phyloP scores from a whole-genome alignment of 257 asterid genomes.

The Penstemon barbatus region DNA sequence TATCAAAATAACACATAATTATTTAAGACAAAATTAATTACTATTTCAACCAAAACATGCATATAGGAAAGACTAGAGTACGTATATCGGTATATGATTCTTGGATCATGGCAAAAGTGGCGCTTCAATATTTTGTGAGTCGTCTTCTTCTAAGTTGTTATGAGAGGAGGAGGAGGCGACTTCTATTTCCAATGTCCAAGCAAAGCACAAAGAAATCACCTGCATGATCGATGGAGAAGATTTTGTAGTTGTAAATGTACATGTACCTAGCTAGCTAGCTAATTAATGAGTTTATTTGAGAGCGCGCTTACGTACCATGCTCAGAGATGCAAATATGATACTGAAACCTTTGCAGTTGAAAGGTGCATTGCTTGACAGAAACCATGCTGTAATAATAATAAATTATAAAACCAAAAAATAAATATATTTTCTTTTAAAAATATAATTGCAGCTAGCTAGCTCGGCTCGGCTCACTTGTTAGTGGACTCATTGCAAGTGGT shows the following conservation, averaged over 20 bases:
- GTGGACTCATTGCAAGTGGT: conserved; percentile 87
- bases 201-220: conserved; percentile 62
- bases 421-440: neutral
- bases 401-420: conserved; percentile 15
- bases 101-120: conserved; percentile 56
- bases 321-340: conserved; percentile 70
- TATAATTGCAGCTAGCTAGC: conserved; percentile 25
- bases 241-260: too few relatives aligned
- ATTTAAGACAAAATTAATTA: neutral
- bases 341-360: conserved; percentile 95
- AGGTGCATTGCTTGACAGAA: conserved; percentile 79
- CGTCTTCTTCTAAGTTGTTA: conserved; percentile 28
- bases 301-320: conserved; percentile 63
- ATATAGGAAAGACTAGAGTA: too few relatives aligned
- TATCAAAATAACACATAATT: neutral
- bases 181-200: conserved; percentile 58
- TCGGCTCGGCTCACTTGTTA: conserved; percentile 53
- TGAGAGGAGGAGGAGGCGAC: conserved; percentile 24
- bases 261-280: too few relatives aligned
- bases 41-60: too few relatives aligned
- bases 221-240: too few relatives aligned
- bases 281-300: neutral
- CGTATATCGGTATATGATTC: too few relatives aligned
- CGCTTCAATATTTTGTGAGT: conserved; percentile 54
- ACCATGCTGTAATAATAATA: conserved; percentile 60